These are phyloP conservation scores for Pythium volutum DNA, from an alignment of 352 stramenopile genomes.

Conservation along the genomic window DNA sequence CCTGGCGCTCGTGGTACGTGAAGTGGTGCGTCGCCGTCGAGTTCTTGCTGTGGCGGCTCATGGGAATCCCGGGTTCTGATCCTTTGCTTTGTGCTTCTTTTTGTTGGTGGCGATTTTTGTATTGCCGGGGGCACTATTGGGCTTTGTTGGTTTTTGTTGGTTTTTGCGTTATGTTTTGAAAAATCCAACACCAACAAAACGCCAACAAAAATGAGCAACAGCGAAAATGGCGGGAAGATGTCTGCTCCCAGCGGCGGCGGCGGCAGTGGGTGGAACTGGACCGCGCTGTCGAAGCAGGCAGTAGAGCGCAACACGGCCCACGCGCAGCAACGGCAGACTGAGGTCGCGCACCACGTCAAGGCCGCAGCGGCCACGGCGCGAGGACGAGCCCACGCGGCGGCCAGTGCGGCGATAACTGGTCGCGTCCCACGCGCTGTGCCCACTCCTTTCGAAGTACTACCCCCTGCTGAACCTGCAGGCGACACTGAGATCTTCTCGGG, in stretches of 20 bases:
- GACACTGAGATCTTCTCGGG: slow-evolving; percentile 43
- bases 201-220: slow-evolving; percentile 1
- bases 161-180: background rate
- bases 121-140: slow-evolving; percentile 5
- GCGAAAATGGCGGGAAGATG: slow-evolving; percentile 1
- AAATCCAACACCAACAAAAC: background rate
- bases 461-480: slow-evolving; percentile 19
- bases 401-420: background rate
- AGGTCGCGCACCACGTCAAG: slow-evolving; percentile 20
- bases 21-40: slow-evolving; percentile 83
- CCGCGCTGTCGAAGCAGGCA: slow-evolving; percentile 38
- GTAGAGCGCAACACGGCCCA: slow-evolving; percentile 23
- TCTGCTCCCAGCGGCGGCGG: slow-evolving; percentile 2
- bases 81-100: background rate
- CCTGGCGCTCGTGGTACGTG: slow-evolving; percentile 77
- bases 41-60: slow-evolving; percentile 89
- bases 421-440: background rate
- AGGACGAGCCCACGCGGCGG: background rate
- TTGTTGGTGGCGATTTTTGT: slow-evolving; percentile 2
- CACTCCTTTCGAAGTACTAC: slow-evolving; percentile 1
- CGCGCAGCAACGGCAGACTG: slow-evolving; percentile 13
- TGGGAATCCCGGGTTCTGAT: slow-evolving; percentile 18
- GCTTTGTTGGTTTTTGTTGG: background rate
- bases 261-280: slow-evolving; percentile 47
- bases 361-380: slow-evolving; percentile 12